These are phyloP conservation scores for Sedum album DNA, from an alignment of 164 flowering plant genomes.

Conservation along the genomic window DNA sequence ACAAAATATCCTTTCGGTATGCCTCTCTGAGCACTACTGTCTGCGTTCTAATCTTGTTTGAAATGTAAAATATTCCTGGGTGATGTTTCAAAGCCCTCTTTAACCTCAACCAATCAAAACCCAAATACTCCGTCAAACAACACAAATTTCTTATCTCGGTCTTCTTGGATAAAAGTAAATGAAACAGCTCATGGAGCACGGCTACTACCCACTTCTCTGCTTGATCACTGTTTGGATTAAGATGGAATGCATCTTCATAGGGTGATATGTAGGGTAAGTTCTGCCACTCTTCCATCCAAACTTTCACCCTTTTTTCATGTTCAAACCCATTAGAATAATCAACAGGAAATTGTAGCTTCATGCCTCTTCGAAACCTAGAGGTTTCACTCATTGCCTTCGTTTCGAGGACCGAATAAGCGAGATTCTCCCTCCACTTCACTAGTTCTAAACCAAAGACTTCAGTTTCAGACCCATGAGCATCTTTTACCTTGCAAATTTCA, in stretches of 20 bases:
- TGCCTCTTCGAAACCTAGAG: slow-evolving; percentile 23
- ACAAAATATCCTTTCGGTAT: slow-evolving; percentile 52
- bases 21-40: slow-evolving; percentile 83
- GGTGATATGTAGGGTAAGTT: slow-evolving; percentile 52
- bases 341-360: slow-evolving; percentile 50
- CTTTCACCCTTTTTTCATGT: slow-evolving; percentile 22
- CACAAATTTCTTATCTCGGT: slow-evolving; percentile 29
- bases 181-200: slow-evolving; percentile 34
- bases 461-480: slow-evolving; percentile 6
- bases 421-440: slow-evolving; percentile 52
- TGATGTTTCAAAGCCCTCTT: slow-evolving; percentile 7
- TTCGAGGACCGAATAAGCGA: slow-evolving; percentile 53
- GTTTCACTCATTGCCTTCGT: slow-evolving; percentile 14
- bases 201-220: slow-evolving; percentile 42
- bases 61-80: slow-evolving; percentile 23
- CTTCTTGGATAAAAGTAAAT: slow-evolving; percentile 29
- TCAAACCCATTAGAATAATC: slow-evolving; percentile 61
- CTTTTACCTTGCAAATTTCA: slow-evolving; percentile 20
- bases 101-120: slow-evolving; percentile 6
- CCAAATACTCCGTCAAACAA: slow-evolving; percentile 48
- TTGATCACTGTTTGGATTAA: slow-evolving; percentile 22
- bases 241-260: slow-evolving; percentile 62
- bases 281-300: slow-evolving; percentile 52
- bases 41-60: slow-evolving; percentile 60
- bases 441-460: slow-evolving; percentile 39